A percentile compares a stretch with the other conserved stretches of the same genome.
These are phyloP conservation scores for Melaleuca quinquenervia DNA, from an alignment of 345 rosid genomes.

Conservation along the genomic window DNA sequence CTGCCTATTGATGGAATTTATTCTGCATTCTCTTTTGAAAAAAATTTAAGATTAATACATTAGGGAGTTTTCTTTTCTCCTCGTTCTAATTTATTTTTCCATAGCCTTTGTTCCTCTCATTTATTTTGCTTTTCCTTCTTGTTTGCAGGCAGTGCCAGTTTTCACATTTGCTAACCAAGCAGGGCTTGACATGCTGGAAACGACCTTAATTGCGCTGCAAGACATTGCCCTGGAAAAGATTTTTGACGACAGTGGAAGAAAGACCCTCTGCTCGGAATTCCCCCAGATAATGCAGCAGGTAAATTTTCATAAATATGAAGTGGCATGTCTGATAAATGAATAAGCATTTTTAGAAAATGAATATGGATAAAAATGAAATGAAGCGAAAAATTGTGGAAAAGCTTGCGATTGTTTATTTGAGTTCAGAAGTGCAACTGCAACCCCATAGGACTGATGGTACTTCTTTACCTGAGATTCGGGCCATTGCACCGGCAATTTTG, in stretches of 20 bases:
- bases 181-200: constrained; percentile 98
- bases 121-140: neutral
- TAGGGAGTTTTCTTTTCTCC: neutral
- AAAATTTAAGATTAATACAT: neutral
- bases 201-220: constrained; percentile 75
- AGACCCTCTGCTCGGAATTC: constrained; percentile 61
- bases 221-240: constrained; percentile 70
- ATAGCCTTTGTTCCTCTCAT: neutral
- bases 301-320: neutral
- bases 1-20: neutral
- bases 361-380: no score
- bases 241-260: constrained; percentile 60
- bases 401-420: neutral
- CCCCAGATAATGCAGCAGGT: constrained; percentile 89
- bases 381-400: no score
- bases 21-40: neutral
- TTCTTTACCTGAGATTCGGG: neutral
- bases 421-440: neutral
- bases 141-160: constrained; percentile 48
- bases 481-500: neutral
- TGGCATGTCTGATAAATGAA: neutral
- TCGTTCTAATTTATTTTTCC: neutral
- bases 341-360: neutral
- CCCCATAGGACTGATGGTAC: neutral
- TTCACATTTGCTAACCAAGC: constrained; percentile 92